Percentiles rank a stretch among this genome's conserved stretches.
Evolutionary conservation across 2,329 filamentous ascomycete genomes (phyloP).

Genomic region (Dichotomopilus funicola): DNA sequence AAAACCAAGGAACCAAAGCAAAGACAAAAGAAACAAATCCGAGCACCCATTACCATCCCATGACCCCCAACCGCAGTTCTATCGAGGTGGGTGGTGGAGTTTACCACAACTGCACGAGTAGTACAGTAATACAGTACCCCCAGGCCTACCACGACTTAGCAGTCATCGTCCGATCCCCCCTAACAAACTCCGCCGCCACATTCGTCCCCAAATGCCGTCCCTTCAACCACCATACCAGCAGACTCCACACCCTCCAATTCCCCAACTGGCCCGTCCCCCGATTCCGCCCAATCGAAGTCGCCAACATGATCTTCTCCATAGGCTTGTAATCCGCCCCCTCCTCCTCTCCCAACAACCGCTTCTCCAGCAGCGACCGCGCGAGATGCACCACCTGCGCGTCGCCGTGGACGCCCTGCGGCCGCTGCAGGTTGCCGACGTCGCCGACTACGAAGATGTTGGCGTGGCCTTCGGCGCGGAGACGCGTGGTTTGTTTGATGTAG

Average conservation of each 20-base stretch:
- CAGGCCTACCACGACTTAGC: constrained; percentile 14
- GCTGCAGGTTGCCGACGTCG: constrained; percentile 27
- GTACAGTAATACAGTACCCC: no score
- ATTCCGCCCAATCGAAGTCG: constrained; percentile 22
- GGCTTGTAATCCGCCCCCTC: constrained; percentile 17
- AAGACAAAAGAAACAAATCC: no score
- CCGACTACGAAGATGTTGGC: constrained; percentile 28
- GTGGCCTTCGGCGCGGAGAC: constrained; percentile 25
- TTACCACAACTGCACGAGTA: no score
- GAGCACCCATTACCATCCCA: no score
- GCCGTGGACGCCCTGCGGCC: constrained; percentile 17
- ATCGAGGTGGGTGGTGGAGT: no score
- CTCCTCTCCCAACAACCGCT: neutral
- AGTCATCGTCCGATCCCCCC: constrained; percentile 15
- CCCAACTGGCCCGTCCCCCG: constrained; percentile 27
- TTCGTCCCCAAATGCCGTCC: constrained; percentile 22
- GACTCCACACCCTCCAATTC: constrained; percentile 18
- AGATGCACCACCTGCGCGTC: constrained; percentile 24
- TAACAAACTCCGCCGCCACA: constrained; percentile 12
- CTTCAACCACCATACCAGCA: constrained; percentile 24
- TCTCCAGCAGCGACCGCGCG: constrained; percentile 13
- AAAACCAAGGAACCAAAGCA: no score
- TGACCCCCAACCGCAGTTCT: no score
- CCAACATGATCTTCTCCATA: constrained; percentile 16
- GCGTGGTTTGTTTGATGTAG: constrained; percentile 21